Percentiles rank a stretch among this genome's conserved stretches.
Conservation (phyloP, 1,284 basidiomycete species). For the Trametes versicolor region DNA sequence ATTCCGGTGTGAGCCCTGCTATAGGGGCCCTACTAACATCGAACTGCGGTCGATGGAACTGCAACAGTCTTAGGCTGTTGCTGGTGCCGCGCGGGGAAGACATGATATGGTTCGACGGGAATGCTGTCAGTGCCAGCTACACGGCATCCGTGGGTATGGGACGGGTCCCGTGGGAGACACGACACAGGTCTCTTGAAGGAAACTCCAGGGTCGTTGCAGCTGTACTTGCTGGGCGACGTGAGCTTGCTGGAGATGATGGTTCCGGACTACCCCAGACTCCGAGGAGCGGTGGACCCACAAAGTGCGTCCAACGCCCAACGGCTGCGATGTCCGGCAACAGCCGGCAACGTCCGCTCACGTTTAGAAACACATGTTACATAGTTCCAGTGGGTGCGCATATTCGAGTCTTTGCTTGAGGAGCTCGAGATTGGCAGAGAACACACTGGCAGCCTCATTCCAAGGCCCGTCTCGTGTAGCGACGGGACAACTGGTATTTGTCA, state of each 20-base stretch:
- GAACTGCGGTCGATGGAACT: constrained; percentile 31
- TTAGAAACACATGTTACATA: constrained; percentile 10
- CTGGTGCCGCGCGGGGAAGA: constrained; percentile 13
- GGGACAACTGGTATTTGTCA: background rate
- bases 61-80: constrained; percentile 23
- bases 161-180: no score
- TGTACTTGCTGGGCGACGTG: background rate
- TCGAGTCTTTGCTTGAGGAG: no score
- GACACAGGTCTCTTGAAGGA: no score
- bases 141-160: background rate
- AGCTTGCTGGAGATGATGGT: constrained; percentile 10
- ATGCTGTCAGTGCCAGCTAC: background rate
- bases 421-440: no score
- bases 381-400: no score
- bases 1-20: constrained; percentile 56
- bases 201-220: no score
- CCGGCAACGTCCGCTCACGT: constrained; percentile 1
- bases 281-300: constrained; percentile 30
- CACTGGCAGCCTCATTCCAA: no score
- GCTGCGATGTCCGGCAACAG: constrained; percentile 2
- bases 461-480: background rate
- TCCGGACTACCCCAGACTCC: constrained; percentile 5
- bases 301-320: constrained; percentile 16
- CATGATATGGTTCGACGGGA: constrained; percentile 18
- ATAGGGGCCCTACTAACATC: constrained; percentile 51